Conservation (phyloP, 1,139 yeast genomes). For the Taphrina wiesneri region DNA sequence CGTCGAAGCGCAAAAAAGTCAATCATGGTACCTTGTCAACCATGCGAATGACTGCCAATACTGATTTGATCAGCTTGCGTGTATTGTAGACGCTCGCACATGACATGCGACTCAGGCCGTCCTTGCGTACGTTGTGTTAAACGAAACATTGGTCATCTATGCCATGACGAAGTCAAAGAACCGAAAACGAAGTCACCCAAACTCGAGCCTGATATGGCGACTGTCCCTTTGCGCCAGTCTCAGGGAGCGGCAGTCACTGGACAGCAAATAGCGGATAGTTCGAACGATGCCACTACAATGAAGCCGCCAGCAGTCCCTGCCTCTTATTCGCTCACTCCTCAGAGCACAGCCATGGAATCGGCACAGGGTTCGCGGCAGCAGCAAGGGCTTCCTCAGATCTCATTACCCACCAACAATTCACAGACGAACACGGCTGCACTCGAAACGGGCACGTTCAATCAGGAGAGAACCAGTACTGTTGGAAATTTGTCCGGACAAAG, state of each 20-base stretch:
- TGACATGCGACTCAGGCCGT: constrained; percentile 82
- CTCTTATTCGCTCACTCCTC: not conserved
- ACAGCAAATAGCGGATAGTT: not conserved
- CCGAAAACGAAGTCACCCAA: constrained; percentile 18
- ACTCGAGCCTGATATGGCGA: not conserved
- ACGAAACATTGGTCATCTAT: constrained; percentile 83
- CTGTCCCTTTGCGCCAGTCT: not conserved
- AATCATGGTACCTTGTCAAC: constrained; percentile 12
- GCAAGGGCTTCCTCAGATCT: not conserved
- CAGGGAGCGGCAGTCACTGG: not conserved
- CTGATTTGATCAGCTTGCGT: constrained; percentile 69
- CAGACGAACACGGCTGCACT: not conserved
- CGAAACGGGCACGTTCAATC: not conserved
- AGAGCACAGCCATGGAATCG: not conserved
- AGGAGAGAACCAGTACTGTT: not conserved
- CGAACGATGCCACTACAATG: not conserved
- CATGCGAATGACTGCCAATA: constrained; percentile 44
- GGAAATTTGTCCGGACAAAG: not conserved
- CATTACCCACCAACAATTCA: not conserved
- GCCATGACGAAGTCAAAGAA: constrained; percentile 69
- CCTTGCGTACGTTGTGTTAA: constrained; percentile 89
- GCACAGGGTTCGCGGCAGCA: not conserved
- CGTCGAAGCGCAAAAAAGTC: constrained; percentile 31
- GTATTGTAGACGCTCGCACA: constrained; percentile 88
- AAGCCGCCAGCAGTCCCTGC: constrained; percentile 20